phyloP scores from a whole-genome alignment of 2,329 filamentous ascomycete species.

The Exophiala sideris region DNA sequence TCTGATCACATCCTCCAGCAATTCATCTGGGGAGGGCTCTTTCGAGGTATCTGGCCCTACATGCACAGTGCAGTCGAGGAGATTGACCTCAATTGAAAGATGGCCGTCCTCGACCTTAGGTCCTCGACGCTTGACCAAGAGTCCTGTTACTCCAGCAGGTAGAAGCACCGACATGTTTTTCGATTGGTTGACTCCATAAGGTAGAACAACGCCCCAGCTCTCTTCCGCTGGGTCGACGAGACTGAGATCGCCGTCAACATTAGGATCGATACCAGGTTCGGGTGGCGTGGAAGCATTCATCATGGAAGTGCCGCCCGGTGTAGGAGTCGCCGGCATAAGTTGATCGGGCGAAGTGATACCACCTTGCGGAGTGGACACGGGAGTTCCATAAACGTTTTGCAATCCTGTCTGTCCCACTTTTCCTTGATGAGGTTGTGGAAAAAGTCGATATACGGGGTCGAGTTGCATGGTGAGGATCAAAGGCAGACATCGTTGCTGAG shows the following conservation, averaged over 20 bases:
- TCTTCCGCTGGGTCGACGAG: constrained; percentile 59
- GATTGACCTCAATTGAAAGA: constrained; percentile 40
- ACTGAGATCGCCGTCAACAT: constrained; percentile 52
- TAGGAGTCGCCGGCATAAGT: constrained; percentile 38
- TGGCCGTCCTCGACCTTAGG: constrained; percentile 41
- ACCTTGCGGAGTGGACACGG: constrained; percentile 28
- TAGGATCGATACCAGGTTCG: constrained; percentile 21
- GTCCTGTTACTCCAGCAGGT: constrained; percentile 45
- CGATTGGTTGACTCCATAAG: constrained; percentile 45
- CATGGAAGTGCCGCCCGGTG: constrained; percentile 21
- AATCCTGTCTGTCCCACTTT: constrained; percentile 1
- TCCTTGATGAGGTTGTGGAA: neutral
- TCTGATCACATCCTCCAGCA: constrained; percentile 41
- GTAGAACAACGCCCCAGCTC: constrained; percentile 57
- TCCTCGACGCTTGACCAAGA: constrained; percentile 46
- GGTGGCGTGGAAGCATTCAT: constrained; percentile 28
- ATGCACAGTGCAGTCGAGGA: constrained; percentile 35
- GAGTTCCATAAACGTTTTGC: constrained; percentile 26
- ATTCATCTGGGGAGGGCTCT: constrained; percentile 26
- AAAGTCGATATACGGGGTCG: constrained; percentile 9
- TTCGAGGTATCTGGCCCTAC: constrained; percentile 5
- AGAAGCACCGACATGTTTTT: constrained; percentile 39
- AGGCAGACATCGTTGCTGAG: constrained; percentile 13
- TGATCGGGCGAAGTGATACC: constrained; percentile 39
- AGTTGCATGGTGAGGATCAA: constrained; percentile 21